Base-by-base conservation (phyloP, 2,329 filamentous ascomycete genomes). In the Fusarium sublunatum region DNA sequence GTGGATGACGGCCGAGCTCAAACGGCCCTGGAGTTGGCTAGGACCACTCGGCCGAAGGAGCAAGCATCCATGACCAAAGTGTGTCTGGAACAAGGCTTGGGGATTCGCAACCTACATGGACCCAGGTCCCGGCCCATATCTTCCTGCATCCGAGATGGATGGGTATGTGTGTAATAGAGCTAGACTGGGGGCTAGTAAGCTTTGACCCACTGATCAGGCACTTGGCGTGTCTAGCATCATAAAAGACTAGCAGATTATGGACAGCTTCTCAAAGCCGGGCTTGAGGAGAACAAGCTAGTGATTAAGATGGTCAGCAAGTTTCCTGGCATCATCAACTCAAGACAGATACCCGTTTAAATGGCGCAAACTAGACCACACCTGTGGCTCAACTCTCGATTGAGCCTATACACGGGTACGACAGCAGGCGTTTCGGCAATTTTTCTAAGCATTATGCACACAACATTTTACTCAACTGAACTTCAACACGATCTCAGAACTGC, bases 31-130 rank as follows among this genome's bases (percentile, higher is more conserved):
- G 39, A 31, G 22, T 36, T 31, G 36, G 22, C 38, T 15, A 57
- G 10, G 36, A 59, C 39, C 42, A 66, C 63, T 65, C 63, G 58
- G 63, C 63, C 63, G 62, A 64, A 56, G 62, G 54, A 29, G 34
- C 41, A 52, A 31, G 40, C 39, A 54, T 39, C 36, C 45, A 55
- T 36, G 19, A 39, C 38, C 22, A 55, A 58, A 19, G 44, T 48
- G 19, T 15, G 32, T 48, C 38, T 44, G 41, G 39, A 58, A 58
- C n/a, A 51, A 54, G 41, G 48, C 47, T 61, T 47, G 19, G 47
- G 45, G 44, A 35, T 51, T 50, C 43, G 35, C 41, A 41, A 40
- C 22, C 29, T 38, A 38, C 38, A 40, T 63, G 52, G 44, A 44
- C 47, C 40, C 51, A 58, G 35, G 42, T 32, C 31, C 58, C 47